Base-by-base conservation (phyloP, 441 rosid genomes). In the Capsella rubella region DNA sequence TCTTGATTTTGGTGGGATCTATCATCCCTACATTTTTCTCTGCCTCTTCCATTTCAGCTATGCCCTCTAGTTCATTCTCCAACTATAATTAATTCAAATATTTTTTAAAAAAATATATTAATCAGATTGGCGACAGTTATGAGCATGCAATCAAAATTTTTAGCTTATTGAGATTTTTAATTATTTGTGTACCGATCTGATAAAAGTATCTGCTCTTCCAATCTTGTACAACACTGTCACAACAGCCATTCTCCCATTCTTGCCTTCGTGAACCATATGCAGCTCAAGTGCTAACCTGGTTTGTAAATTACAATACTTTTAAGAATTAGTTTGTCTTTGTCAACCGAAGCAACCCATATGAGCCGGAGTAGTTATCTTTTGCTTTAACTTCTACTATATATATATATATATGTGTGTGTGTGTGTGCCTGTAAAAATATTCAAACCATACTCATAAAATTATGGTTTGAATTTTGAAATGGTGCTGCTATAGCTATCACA, bases 181-280 rank as follows among this genome's bases (percentile, higher is more conserved):
- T 5, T 40, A 8, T 5, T 43, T 28, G 53, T 29, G 76, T 62
- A 90, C 97, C 71, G 82, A 82, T 43, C 74, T 28, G 47, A 92
- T 49, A 83, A 92, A 92, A 21, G 87, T 42, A 65, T 92, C 95
- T 4, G 91, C 85, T 66, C 82, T 61, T 74, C 98, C 95, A 29
- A 87, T 69, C 52, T 59, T 85, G 82, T 90, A 90, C 78, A 87
- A 3, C 45, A 89, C 75, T 54, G 90, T 90, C 40, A 92, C 71
- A n/a, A 92, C 98, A 13, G 95, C 92, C 35, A 63, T 32, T 39
- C 71, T 79, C 6, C 88, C 95, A 4, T 81, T 80, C 6, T 34
- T 49, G 73, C 87, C 85, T 67, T 82, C 76, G 18, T 92, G 98
- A 64, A 92, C 95, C 95, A 90, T 64, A 56, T 92, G 98, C 3